These are phyloP conservation scores for Camelina neglecta DNA, from an alignment of 345 rosid species.

Conservation along the genomic window DNA sequence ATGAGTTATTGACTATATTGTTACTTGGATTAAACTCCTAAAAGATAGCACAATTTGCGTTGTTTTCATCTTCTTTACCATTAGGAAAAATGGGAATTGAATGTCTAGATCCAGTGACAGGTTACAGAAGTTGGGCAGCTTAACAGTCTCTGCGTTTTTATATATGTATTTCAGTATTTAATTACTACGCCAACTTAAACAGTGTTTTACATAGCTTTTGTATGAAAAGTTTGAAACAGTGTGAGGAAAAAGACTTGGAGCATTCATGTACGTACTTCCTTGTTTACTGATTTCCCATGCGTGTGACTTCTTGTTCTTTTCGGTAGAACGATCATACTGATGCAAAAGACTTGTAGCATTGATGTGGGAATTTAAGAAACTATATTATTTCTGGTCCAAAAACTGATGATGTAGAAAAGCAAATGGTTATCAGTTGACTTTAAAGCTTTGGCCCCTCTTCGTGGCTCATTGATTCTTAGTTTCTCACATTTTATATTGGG, in stretches of 20 bases:
- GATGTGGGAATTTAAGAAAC: conserved; percentile 33
- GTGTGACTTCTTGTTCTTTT: conserved; percentile 27
- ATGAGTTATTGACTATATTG: neutral
- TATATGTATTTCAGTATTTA: neutral
- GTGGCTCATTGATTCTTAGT: conserved; percentile 20
- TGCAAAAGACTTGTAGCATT: conserved; percentile 33
- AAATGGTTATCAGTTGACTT: conserved; percentile 36
- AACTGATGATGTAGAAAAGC: conserved; percentile 15
- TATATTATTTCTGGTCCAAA: conserved; percentile 29
- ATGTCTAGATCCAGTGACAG: neutral
- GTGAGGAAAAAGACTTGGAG: conserved; percentile 2
- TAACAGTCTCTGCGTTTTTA: neutral
- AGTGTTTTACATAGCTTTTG: neutral
- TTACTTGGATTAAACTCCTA: no score
- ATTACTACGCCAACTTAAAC: neutral
- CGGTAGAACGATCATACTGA: conserved; percentile 3
- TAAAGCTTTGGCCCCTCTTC: conserved; percentile 38
- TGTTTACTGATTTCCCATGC: conserved; percentile 17
- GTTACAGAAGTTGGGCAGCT: neutral
- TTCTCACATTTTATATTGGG: neutral
- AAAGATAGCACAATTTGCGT: neutral
- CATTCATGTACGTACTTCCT: conserved; percentile 8
- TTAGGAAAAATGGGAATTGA: neutral
- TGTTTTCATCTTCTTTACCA: neutral
- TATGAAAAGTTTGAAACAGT: conserved; percentile 4